Percentiles rank a stretch among this genome's conserved stretches.
Conservation (phyloP, 2,329 filamentous ascomycete genomes). For the Venturia pyrina region DNA sequence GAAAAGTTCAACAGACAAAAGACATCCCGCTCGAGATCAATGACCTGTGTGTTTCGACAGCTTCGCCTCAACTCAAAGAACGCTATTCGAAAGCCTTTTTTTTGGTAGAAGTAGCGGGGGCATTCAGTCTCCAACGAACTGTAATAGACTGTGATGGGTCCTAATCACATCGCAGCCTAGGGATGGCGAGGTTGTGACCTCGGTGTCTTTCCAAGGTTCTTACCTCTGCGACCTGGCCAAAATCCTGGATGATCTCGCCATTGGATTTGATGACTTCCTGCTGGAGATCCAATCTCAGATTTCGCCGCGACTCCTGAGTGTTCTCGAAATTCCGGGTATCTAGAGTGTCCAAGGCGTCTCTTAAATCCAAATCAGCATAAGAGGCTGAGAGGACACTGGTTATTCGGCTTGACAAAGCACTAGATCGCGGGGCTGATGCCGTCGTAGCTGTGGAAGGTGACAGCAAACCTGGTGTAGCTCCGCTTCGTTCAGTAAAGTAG, state of each 20-base stretch:
- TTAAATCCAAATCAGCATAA: conserved; percentile 85
- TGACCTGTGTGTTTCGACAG: no score
- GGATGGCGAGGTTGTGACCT: neutral
- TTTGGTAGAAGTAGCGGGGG: no score
- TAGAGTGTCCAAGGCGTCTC: conserved; percentile 69
- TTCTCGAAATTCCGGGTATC: conserved; percentile 65
- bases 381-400: conserved; percentile 81
- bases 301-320: conserved; percentile 65
- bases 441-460: conserved; percentile 2
- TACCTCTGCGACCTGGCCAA: conserved; percentile 81
- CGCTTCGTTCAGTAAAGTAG: conserved; percentile 5
- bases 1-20: no score
- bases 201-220: conserved; percentile 10
- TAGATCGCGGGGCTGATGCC: conserved; percentile 32
- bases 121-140: no score
- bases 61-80: no score
- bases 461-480: neutral
- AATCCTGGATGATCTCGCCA: conserved; percentile 78
- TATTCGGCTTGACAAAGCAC: conserved; percentile 70
- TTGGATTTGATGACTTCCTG: conserved; percentile 91
- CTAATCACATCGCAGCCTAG: neutral
- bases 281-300: conserved; percentile 72
- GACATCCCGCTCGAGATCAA: no score
- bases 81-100: no score
- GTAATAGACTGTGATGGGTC: neutral